Percentiles rank a stretch among this genome's conserved stretches.
Conservation (phyloP, 352 stramenopile genomes). For the Aphanomyces euteiches region DNA sequence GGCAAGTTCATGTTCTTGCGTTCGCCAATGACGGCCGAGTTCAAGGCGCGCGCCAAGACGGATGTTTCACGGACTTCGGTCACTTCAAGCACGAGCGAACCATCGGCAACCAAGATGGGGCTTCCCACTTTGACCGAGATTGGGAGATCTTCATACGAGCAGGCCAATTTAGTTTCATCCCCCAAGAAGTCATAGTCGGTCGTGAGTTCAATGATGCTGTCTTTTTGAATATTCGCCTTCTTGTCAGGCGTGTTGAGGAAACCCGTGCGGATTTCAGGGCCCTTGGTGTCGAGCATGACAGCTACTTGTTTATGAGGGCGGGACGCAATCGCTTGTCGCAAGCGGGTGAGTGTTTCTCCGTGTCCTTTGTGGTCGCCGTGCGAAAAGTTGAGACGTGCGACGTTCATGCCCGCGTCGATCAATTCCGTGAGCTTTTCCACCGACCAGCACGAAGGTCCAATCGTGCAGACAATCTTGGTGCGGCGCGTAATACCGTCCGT, state of each 20-base stretch:
- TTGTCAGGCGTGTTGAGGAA: conserved; percentile 66
- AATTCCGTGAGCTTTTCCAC: conserved; percentile 89
- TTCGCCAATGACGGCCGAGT: conserved; percentile 85
- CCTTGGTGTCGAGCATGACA: conserved; percentile 96
- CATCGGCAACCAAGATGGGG: conserved; percentile 93
- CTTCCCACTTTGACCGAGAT: conserved; percentile 89
- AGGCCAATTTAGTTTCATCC: conserved; percentile 85
- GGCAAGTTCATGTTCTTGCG: conserved; percentile 97
- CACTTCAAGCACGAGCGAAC: conserved; percentile 90
- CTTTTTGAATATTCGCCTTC: conserved; percentile 62
- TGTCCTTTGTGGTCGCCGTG: conserved; percentile 94
- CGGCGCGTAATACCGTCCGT: conserved; percentile 60
- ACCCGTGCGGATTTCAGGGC: conserved; percentile 94
- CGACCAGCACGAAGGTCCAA: conserved; percentile 89
- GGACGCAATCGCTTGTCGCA: conserved; percentile 55
- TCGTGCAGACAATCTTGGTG: conserved; percentile 90
- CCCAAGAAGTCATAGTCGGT: conserved; percentile 84
- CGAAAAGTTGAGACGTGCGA: conserved; percentile 99
- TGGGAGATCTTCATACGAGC: conserved; percentile 90
- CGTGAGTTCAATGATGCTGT: conserved; percentile 56
- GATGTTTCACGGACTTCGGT: conserved; percentile 74
- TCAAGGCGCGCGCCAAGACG: conserved; percentile 69
- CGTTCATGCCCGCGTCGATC: conserved; percentile 91
- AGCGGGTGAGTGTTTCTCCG: conserved; percentile 58
- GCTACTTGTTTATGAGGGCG: conserved; percentile 75